Base-by-base conservation (phyloP, 176 grass and related monocot genomes). In the Raddia guianensis region DNA sequence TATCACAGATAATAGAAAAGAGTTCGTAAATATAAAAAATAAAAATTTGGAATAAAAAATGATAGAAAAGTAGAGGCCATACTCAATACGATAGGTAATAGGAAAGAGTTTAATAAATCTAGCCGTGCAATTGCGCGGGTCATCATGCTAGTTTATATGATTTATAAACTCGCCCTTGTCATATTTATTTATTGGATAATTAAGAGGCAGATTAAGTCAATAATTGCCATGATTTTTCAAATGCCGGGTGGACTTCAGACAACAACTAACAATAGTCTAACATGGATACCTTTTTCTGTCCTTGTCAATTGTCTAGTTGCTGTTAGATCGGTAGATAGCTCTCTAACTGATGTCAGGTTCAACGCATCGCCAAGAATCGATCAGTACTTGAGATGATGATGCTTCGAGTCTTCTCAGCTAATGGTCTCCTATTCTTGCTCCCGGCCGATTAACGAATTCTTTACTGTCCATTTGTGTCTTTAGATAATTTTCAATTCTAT, bases 301-400 rank as follows among this genome's bases (percentile, higher is more conserved):
- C 2, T 6, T 52, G 16, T 65, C 9, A 68, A 56, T 0, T 68
- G 72, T 9, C 20, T 14, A 57, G 8, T n/a, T 48, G 50, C 37
- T 79, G 33, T n/a, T 7, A 46, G 27, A 15, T 67, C 44, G 51
- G 7, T 21, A 49, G 18, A 43, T 5, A 58, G 2, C n/a, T 6
- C 42, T 32, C 72, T 63, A 58, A 48, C 20, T 68, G 73, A 70
- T 52, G 73, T 68, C 63, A 84, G 52, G 72, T 69, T 76, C 43
- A 42, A 68, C 42, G 57, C 50, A 34, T 21, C 20, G 10, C 68
- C 32, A 37, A 69, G 37, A 20, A n/a, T 19, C 4, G 27, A 49
- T 27, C 12, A 21, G 1, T 50, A 16, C 37, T 32, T 18, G 4
- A 48, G 8, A 8, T 35, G 75, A 77, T 16, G 13, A 59, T 7